Evolutionary conservation across 2,329 filamentous ascomycete genomes (phyloP).

Genomic region (Fonsecaea pedrosoi): DNA sequence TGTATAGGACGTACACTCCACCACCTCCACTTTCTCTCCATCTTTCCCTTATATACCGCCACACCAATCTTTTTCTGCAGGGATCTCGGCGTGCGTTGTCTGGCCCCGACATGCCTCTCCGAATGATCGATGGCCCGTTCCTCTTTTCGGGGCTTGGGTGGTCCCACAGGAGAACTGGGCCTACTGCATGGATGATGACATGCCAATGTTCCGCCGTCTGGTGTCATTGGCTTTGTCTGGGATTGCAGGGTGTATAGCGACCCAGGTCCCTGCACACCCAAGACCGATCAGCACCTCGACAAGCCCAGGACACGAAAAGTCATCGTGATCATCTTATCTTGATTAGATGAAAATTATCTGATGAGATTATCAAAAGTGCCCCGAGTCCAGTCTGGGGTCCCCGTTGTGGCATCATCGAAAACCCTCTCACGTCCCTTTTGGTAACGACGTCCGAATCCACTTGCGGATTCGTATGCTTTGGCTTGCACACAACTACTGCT

Average conservation of each 20-base stretch:
- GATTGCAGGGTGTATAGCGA: not conserved
- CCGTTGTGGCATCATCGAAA: not conserved
- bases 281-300: conserved; percentile 10
- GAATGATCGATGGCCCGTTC: not conserved
- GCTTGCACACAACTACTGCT: not conserved
- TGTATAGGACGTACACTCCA: not conserved
- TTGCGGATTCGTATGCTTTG: conserved; percentile 5
- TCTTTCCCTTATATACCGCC: not conserved
- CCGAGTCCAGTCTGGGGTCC: not conserved
- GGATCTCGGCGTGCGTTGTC: not conserved
- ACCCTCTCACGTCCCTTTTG: not conserved
- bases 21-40: not conserved
- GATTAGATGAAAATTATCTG: conserved; percentile 25
- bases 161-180: not conserved
- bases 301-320: not conserved
- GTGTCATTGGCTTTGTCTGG: not conserved
- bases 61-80: not conserved
- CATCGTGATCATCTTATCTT: conserved; percentile 18
- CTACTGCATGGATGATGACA: not conserved
- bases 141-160: not conserved
- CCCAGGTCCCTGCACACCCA: not conserved
- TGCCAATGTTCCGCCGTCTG: not conserved
- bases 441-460: not conserved
- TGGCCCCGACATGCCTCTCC: not conserved
- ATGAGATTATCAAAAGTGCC: conserved; percentile 13